phyloP scores from a whole-genome alignment of 495 filamentous ascomycete genomes.

The Podospora conica region DNA sequence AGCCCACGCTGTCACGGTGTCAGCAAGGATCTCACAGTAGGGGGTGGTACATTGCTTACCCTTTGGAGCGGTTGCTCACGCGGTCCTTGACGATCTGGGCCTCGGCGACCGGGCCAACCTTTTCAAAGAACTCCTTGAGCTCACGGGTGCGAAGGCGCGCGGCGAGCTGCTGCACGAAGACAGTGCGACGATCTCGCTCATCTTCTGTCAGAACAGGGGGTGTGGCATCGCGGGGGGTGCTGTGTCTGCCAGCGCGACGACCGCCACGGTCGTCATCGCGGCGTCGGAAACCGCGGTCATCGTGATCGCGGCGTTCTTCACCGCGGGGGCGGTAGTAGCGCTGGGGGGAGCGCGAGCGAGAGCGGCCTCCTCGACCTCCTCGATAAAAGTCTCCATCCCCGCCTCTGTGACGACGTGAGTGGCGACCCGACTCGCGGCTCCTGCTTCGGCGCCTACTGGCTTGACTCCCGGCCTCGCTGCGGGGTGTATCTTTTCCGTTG shows the following conservation, averaged over 20 bases:
- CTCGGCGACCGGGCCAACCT: constrained; percentile 92
- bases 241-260: constrained; percentile 50
- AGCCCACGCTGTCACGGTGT: constrained; percentile 71
- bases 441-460: constrained; percentile 77
- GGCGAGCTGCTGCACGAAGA: constrained; percentile 97
- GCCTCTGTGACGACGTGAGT: constrained; percentile 72
- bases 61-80: constrained; percentile 94
- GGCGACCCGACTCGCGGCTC: constrained; percentile 73
- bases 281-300: constrained; percentile 31
- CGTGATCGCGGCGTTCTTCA: constrained; percentile 50
- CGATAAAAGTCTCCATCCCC: constrained; percentile 66
- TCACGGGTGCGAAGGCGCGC: constrained; percentile 88
- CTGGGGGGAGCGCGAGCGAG: constrained; percentile 70
- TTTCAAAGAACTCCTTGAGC: constrained; percentile 91
- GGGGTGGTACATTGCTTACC: constrained; percentile 53
- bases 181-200: constrained; percentile 91
- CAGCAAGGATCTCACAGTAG: constrained; percentile 20
- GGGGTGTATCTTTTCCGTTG: constrained; percentile 53
- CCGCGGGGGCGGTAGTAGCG: constrained; percentile 68
- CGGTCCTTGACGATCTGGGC: constrained; percentile 99
- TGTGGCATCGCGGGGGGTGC: constrained; percentile 48
- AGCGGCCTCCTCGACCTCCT: constrained; percentile 51
- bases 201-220: constrained; percentile 77
- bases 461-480: constrained; percentile 78
- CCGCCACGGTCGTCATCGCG: constrained; percentile 35